A percentile compares a stretch with the other conserved stretches of the same genome.
phyloP scores from a whole-genome alignment of 2,329 filamentous ascomycete species.

The Aspergillus caelatus region DNA sequence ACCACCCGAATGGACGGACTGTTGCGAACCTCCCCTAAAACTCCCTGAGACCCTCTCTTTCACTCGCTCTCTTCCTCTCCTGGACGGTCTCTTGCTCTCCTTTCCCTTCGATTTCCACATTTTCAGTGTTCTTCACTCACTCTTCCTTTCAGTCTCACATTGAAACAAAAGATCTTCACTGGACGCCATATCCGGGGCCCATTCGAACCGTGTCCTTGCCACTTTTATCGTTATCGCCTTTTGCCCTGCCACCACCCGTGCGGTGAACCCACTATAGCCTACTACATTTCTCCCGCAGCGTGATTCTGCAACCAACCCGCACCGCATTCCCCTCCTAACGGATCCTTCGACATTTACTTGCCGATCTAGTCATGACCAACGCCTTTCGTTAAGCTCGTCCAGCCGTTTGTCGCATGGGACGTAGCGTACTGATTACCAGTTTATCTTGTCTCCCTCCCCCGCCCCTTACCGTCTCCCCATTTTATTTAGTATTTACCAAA shows the following conservation, averaged over 20 bases:
- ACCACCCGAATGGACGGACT: slow-evolving; percentile 8
- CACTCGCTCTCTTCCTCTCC: slow-evolving; percentile 5
- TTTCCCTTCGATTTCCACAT: background rate
- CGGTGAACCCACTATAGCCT: slow-evolving; percentile 8
- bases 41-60: slow-evolving; percentile 13
- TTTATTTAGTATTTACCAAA: background rate
- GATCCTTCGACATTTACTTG: slow-evolving; percentile 9
- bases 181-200: background rate
- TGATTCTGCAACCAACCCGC: slow-evolving; percentile 17
- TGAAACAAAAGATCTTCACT: slow-evolving; percentile 1
- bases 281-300: slow-evolving; percentile 13
- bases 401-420: slow-evolving; percentile 23
- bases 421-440: slow-evolving; percentile 14
- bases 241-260: slow-evolving; percentile 11
- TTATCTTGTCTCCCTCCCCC: slow-evolving; percentile 1
- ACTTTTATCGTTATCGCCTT: slow-evolving; percentile 10
- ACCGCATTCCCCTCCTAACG: slow-evolving; percentile 7
- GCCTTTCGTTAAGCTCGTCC: slow-evolving; percentile 24
- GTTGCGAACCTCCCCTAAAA: slow-evolving; percentile 16
- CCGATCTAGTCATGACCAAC: slow-evolving; percentile 26
- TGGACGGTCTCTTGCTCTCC: slow-evolving; percentile 2
- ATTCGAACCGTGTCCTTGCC: slow-evolving; percentile 5
- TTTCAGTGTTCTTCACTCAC: background rate
- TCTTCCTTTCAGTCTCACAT: slow-evolving; percentile 1
- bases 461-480: background rate